Evolutionary conservation across 257 asterid species (phyloP).

Genomic region (Ilex asprella): DNA sequence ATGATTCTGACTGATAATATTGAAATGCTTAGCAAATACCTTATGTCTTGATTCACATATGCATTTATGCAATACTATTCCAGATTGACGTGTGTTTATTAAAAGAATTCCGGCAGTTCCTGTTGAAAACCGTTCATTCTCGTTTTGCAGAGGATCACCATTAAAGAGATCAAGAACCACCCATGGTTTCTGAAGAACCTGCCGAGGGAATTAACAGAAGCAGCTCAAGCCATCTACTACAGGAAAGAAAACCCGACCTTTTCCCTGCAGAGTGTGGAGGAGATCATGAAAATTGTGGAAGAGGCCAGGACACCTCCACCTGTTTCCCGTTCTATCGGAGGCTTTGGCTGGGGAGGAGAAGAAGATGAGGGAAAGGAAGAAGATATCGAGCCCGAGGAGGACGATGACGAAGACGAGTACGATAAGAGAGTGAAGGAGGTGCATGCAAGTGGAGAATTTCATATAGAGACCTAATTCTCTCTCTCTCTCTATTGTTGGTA

Average conservation of each 20-base stretch:
- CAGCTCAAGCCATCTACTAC: conserved; percentile 58
- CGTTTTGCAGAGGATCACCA: conserved; percentile 50
- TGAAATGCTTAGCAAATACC: too few relatives aligned
- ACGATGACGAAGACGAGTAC: conserved; percentile 17
- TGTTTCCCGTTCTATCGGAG: conserved; percentile 49
- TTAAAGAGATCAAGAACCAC: conserved; percentile 63
- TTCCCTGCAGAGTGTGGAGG: conserved; percentile 61
- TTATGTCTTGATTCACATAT: too few relatives aligned
- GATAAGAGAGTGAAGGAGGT: conserved; percentile 20
- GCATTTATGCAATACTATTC: too few relatives aligned
- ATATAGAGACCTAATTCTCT: background rate
- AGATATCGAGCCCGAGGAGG: conserved; percentile 37
- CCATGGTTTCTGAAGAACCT: conserved; percentile 82
- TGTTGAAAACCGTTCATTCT: background rate
- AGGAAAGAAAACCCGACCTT: conserved; percentile 58
- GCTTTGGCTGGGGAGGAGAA: conserved; percentile 70
- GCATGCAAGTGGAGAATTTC: background rate
- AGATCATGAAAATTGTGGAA: conserved; percentile 62
- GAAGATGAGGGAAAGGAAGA: conserved; percentile 50
- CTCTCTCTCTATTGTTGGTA: too few relatives aligned
- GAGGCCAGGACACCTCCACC: conserved; percentile 65
- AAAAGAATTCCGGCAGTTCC: too few relatives aligned
- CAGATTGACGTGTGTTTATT: too few relatives aligned
- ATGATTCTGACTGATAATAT: too few relatives aligned
- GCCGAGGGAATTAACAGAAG: conserved; percentile 69